phyloP scores from a whole-genome alignment of 148 eudicot species.

The Bassia scoparia region DNA sequence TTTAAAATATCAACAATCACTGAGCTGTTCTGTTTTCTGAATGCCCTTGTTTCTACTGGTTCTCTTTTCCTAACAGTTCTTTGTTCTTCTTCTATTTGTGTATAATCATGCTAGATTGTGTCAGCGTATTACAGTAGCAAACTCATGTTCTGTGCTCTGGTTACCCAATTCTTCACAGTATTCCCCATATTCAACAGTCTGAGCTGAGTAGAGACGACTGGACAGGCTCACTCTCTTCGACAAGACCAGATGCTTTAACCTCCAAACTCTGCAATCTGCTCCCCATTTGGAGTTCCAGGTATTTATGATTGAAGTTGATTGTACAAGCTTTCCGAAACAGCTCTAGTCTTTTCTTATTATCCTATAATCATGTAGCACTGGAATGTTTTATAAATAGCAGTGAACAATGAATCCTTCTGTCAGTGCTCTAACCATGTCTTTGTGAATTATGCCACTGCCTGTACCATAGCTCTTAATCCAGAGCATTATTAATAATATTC shows the following conservation, averaged over 20 bases:
- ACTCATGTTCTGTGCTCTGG: background rate
- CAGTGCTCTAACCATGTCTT: slow-evolving; percentile 15
- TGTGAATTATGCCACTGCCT: slow-evolving; percentile 17
- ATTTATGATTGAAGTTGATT: slow-evolving; percentile 25
- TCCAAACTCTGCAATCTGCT: slow-evolving; percentile 68
- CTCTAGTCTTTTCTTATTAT: slow-evolving; percentile 5
- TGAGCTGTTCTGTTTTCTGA: too few species aligned
- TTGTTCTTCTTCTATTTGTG: background rate
- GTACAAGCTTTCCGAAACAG: slow-evolving; percentile 9
- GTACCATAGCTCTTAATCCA: slow-evolving; percentile 25
- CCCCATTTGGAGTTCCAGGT: slow-evolving; percentile 83
- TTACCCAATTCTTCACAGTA: background rate
- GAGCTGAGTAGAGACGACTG: slow-evolving; percentile 73
- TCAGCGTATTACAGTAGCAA: background rate
- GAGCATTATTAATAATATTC: slow-evolving; percentile 23
- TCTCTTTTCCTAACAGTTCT: too few species aligned
- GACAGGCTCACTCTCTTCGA: slow-evolving; percentile 63
- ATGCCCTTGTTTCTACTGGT: too few species aligned
- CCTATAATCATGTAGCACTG: background rate
- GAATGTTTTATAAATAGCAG: background rate
- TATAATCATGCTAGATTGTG: background rate
- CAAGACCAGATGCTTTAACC: slow-evolving; percentile 64
- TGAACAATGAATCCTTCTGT: slow-evolving; percentile 1
- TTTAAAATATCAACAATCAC: too few species aligned
- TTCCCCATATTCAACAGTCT: slow-evolving; percentile 43